These are phyloP conservation scores for Dendrothele bispora DNA, from an alignment of 768 basidiomycete genomes.

Conservation along the genomic window DNA sequence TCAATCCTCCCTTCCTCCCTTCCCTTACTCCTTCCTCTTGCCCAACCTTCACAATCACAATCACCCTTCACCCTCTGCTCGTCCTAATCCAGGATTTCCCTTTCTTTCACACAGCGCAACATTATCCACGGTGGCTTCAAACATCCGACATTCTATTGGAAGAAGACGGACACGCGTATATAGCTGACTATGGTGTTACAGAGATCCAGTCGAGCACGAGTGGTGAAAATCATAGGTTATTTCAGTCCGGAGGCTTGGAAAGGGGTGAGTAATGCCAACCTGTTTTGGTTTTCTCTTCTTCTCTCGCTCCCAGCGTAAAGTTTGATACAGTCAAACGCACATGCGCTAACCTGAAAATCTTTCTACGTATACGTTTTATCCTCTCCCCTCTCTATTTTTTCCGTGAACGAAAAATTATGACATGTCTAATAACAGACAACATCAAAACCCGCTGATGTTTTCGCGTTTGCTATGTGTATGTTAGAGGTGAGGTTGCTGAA, in stretches of 20 bases:
- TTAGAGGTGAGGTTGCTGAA: slow-evolving; percentile 22
- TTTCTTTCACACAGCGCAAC: slow-evolving; percentile 12
- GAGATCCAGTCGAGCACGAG: slow-evolving; percentile 17
- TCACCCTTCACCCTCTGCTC: no score
- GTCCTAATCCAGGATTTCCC: no score
- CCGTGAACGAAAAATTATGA: no score
- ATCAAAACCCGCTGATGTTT: slow-evolving; percentile 23
- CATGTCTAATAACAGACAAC: slow-evolving; percentile 17
- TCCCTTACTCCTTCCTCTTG: no score
- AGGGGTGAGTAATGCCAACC: slow-evolving; percentile 19
- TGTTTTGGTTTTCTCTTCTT: no score
- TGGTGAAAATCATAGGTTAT: slow-evolving; percentile 20
- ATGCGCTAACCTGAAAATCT: no score
- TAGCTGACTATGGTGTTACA: slow-evolving; percentile 22
- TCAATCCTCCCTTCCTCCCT: no score
- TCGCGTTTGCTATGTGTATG: slow-evolving; percentile 24
- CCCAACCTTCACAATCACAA: no score
- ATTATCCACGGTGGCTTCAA: slow-evolving; percentile 23
- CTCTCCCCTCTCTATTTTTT: neutral
- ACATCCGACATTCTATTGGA: slow-evolving; percentile 21
- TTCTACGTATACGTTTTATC: neutral
- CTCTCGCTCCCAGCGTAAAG: no score
- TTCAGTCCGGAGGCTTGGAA: slow-evolving; percentile 28
- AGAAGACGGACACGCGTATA: slow-evolving; percentile 12
- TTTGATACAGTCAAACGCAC: no score